These are phyloP conservation scores for Quercus glauca DNA, from an alignment of 306 rosid species.

Conservation along the genomic window DNA sequence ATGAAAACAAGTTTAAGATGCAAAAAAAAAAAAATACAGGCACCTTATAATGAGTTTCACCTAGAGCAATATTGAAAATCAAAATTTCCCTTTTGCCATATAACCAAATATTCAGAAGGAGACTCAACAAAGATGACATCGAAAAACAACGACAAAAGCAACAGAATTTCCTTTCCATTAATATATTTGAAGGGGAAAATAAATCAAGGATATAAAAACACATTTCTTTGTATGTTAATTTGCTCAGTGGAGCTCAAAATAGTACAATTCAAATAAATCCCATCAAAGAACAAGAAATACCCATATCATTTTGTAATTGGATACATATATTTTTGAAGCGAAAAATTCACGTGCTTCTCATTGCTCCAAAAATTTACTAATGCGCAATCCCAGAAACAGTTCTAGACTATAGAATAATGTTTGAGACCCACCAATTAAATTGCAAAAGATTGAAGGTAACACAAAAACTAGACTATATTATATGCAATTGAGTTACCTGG, in stretches of 20 bases:
- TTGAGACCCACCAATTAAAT: constrained; percentile 2
- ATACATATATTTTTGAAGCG: not conserved
- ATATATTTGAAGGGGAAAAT: not conserved
- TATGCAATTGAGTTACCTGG: constrained; percentile 39
- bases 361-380: not conserved
- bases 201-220: not conserved
- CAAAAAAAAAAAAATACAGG: not conserved
- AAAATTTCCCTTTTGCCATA: not conserved
- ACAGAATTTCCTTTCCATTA: not conserved
- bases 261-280: not conserved
- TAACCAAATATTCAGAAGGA: not conserved
- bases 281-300: not conserved
- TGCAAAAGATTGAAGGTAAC: not conserved
- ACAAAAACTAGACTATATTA: not conserved
- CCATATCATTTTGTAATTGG: not conserved
- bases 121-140: not conserved
- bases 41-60: not conserved
- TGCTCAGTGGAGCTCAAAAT: not conserved
- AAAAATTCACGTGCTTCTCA: not conserved
- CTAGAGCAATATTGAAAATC: no score
- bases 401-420: not conserved
- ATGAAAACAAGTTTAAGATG: not conserved
- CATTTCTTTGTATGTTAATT: not conserved
- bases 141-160: not conserved
- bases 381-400: not conserved